Percentiles rank a stretch among this genome's conserved stretches.
Conservation (phyloP, 257 asterid species). For the Prunella vulgaris region DNA sequence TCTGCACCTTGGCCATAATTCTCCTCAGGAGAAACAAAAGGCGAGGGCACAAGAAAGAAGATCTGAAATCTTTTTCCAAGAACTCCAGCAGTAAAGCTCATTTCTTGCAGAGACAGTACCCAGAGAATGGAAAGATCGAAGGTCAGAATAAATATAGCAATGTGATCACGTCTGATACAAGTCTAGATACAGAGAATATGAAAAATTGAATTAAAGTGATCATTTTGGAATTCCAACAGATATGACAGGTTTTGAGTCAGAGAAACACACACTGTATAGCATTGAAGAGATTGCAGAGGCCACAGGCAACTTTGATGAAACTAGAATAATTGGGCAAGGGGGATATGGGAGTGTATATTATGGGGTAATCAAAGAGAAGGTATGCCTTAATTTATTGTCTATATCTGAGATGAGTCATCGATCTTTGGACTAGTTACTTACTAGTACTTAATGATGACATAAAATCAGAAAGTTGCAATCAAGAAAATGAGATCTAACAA, state of each 20-base stretch:
- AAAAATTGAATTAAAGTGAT: constrained; percentile 4
- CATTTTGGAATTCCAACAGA: constrained; percentile 27
- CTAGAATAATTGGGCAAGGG: constrained; percentile 69
- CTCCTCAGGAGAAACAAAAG: constrained; percentile 36
- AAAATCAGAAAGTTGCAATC: constrained; percentile 72
- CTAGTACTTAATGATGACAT: background rate
- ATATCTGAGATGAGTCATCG: background rate
- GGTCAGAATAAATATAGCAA: too few relatives aligned
- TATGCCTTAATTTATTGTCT: constrained; percentile 1
- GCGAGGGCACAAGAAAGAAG: constrained; percentile 24
- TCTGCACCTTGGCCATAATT: constrained; percentile 46
- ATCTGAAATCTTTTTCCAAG: constrained; percentile 40
- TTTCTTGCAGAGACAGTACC: constrained; percentile 41
- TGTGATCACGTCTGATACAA: too few relatives aligned
- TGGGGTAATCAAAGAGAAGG: constrained; percentile 61
- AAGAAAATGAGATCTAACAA: constrained; percentile 84
- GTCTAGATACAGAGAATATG: background rate
- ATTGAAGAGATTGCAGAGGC: constrained; percentile 73
- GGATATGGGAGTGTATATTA: constrained; percentile 81
- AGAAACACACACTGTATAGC: constrained; percentile 52
- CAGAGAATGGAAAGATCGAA: constrained; percentile 32
- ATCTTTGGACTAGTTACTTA: background rate
- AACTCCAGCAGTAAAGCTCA: constrained; percentile 28
- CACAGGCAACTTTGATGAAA: constrained; percentile 56
- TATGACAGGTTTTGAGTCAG: constrained; percentile 60